Percentiles rank a stretch among this genome's conserved stretches.
phyloP scores from a whole-genome alignment of 306 rosid genomes.

The Vigna hirtella region DNA sequence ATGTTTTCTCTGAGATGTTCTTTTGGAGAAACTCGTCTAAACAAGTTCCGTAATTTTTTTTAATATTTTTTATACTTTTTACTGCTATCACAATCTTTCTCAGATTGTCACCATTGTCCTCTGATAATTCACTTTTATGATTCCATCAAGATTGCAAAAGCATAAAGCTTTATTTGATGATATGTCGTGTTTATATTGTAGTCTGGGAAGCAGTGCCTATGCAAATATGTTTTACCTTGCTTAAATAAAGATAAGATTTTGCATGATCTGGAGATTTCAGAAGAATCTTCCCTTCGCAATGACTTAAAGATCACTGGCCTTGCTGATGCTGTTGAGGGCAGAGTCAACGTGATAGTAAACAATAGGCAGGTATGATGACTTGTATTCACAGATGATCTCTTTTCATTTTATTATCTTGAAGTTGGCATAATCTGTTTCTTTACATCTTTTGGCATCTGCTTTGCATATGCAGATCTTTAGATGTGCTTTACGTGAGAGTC shows the following conservation, averaged over 20 bases:
- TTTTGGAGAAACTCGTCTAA: no score
- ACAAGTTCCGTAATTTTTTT: not conserved
- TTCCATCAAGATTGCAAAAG: slow-evolving; percentile 41
- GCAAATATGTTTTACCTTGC: slow-evolving; percentile 78
- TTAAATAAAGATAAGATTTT: slow-evolving; percentile 62
- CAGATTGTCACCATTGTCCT: not conserved
- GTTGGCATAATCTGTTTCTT: slow-evolving; percentile 11
- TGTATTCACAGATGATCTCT: slow-evolving; percentile 14
- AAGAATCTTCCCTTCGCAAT: slow-evolving; percentile 61
- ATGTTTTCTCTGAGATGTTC: no score
- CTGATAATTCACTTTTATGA: slow-evolving; percentile 22
- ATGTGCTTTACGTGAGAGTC: slow-evolving; percentile 78
- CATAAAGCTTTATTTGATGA: slow-evolving; percentile 33
- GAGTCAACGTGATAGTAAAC: slow-evolving; percentile 76
- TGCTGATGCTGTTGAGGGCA: slow-evolving; percentile 92
- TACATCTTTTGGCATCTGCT: slow-evolving; percentile 32
- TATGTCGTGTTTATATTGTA: slow-evolving; percentile 49
- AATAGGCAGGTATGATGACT: slow-evolving; percentile 72
- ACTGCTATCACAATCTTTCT: slow-evolving; percentile 1
- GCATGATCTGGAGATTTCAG: slow-evolving; percentile 65
- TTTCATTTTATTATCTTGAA: slow-evolving; percentile 28
- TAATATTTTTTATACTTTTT: slow-evolving; percentile 14
- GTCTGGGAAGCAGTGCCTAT: slow-evolving; percentile 97
- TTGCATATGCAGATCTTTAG: slow-evolving; percentile 73
- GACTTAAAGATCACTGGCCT: slow-evolving; percentile 77